A percentile compares a stretch with the other conserved stretches of the same genome.
These are phyloP conservation scores for Myxozyma melibiosi DNA, from an alignment of 805 yeast species.

Conservation along the genomic window DNA sequence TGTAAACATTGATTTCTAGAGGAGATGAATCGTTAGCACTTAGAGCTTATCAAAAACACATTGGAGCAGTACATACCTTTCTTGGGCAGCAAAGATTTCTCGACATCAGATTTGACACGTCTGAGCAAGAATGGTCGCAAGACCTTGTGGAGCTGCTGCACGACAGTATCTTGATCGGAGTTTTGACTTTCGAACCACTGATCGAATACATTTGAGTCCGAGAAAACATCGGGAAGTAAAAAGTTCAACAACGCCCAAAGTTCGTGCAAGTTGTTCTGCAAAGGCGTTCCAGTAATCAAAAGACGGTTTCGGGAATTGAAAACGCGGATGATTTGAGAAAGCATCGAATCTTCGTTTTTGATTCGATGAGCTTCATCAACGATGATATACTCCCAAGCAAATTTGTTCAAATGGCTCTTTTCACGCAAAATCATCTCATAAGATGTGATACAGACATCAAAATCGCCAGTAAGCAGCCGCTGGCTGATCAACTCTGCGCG, in stretches of 20 bases:
- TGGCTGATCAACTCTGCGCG: conserved; percentile 60
- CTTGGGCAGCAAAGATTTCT: conserved; percentile 85
- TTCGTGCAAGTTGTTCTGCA: conserved; percentile 93
- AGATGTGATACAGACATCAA: conserved; percentile 88
- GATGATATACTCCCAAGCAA: conserved; percentile 90
- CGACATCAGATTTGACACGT: conserved; percentile 91
- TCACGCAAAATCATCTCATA: conserved; percentile 93
- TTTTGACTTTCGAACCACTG: conserved; percentile 78
- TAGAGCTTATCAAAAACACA: not conserved
- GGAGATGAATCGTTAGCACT: not conserved
- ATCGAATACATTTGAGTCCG: conserved; percentile 86
- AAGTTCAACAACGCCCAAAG: conserved; percentile 93
- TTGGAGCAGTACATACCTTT: conserved; percentile 42
- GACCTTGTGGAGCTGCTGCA: conserved; percentile 85
- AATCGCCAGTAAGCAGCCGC: conserved; percentile 66
- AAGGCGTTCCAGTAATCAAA: conserved; percentile 92
- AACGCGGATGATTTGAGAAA: conserved; percentile 88
- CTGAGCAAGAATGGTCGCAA: conserved; percentile 84
- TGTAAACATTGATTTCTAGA: conserved; percentile 76
- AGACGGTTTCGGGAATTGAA: conserved; percentile 84
- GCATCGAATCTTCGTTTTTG: conserved; percentile 88
- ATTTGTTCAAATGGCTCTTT: conserved; percentile 72
- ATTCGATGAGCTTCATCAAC: conserved; percentile 92
- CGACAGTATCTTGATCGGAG: conserved; percentile 72
- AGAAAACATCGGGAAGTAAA: conserved; percentile 89